phyloP scores from a whole-genome alignment of 768 basidiomycete genomes.

The Trametes maxima region DNA sequence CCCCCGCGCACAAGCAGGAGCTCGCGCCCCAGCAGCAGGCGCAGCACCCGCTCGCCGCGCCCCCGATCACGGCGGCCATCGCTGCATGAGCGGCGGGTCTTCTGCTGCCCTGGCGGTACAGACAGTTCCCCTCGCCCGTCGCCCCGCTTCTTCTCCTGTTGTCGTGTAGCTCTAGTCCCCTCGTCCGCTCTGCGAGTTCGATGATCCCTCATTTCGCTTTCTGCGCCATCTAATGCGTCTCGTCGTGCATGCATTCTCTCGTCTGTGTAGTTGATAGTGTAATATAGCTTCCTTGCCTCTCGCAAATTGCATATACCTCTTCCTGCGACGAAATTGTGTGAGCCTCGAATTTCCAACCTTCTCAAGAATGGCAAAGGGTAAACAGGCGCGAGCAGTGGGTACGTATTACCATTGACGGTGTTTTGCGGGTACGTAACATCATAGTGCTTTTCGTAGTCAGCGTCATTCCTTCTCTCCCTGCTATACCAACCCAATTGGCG shows the following conservation, averaged over 20 bases:
- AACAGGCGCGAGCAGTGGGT: no score
- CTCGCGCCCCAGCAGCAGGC: constrained; percentile 1
- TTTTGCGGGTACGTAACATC: no score
- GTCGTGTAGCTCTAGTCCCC: constrained; percentile 2
- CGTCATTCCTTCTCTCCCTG: no score
- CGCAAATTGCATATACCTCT: not conserved
- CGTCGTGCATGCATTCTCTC: constrained; percentile 4
- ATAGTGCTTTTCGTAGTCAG: no score
- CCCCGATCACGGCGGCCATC: constrained; percentile 10
- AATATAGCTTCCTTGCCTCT: constrained; percentile 10
- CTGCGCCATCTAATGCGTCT: not conserved
- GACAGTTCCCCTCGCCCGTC: not conserved
- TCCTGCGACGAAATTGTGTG: not conserved
- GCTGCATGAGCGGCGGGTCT: not conserved
- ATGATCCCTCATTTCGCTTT: not conserved
- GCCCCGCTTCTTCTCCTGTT: not conserved
- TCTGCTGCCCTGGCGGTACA: not conserved
- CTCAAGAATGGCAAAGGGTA: no score
- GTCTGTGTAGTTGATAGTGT: constrained; percentile 10
- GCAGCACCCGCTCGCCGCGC: constrained; percentile 13
- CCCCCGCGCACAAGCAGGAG: not conserved
- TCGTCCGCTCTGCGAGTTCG: constrained; percentile 2
- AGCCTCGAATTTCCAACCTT: not conserved
- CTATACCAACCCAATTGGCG: no score
- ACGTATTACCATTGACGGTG: no score